These are phyloP conservation scores for Arctostaphylos glauca DNA, from an alignment of 148 eudicot species.

Conservation along the genomic window DNA sequence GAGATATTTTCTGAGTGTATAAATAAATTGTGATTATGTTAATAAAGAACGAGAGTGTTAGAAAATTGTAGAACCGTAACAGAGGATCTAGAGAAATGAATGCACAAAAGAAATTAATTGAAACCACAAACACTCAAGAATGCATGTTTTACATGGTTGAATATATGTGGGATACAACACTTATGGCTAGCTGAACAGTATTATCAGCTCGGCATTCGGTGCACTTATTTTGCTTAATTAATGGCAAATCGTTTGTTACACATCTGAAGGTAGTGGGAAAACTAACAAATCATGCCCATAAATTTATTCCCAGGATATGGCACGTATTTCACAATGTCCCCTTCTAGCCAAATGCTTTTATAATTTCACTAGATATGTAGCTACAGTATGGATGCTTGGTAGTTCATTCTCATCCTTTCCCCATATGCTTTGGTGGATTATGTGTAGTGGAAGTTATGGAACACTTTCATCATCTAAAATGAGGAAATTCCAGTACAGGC, in stretches of 20 bases:
- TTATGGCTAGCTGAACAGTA: not conserved
- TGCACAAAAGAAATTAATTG: not conserved
- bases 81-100: not conserved
- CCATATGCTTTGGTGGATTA: not conserved
- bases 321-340: not conserved
- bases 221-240: not conserved
- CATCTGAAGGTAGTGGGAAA: not conserved
- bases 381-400: not conserved
- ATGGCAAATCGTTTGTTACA: not conserved
- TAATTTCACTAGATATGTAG: not conserved
- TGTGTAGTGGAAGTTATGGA: not conserved
- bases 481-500: not conserved
- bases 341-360: not conserved
- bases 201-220: not conserved
- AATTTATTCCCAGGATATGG: not conserved
- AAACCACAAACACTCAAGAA: not conserved
- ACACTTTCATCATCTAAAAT: not conserved
- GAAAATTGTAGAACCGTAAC: not conserved
- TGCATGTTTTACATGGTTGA: not conserved
- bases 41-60: not conserved
- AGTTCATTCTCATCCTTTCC: not conserved
- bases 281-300: not conserved
- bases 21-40: too few species aligned
- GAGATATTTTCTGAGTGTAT: not conserved
- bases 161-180: not conserved